phyloP scores from a whole-genome alignment of 164 flowering plant genomes.

The Vitis cinerea region DNA sequence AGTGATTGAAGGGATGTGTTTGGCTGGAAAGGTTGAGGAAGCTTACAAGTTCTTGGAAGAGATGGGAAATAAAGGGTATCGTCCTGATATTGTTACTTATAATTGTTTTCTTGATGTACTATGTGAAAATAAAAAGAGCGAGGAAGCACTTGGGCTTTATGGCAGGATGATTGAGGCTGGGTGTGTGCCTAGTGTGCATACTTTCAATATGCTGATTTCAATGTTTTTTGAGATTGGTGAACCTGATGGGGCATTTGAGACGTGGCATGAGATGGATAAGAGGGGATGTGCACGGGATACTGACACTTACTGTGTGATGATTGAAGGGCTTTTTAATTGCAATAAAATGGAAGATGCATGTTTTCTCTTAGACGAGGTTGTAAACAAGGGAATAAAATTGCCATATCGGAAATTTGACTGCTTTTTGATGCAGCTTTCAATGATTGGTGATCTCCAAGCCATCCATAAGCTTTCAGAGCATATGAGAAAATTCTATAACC shows the following conservation, averaged over 20 bases:
- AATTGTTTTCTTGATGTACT: constrained; percentile 92
- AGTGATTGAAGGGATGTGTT: constrained; percentile 84
- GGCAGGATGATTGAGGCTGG: constrained; percentile 61
- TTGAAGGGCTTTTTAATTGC: constrained; percentile 81
- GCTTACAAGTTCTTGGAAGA: constrained; percentile 84
- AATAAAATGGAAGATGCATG: constrained; percentile 58
- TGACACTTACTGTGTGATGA: constrained; percentile 81
- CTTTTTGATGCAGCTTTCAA: constrained; percentile 72
- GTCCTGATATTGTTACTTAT: constrained; percentile 90
- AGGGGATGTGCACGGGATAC: constrained; percentile 56
- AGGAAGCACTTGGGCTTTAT: constrained; percentile 70
- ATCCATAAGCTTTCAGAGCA: constrained; percentile 84
- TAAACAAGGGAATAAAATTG: constrained; percentile 63
- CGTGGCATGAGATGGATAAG: constrained; percentile 84
- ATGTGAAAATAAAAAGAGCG: constrained; percentile 67
- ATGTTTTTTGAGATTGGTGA: constrained; percentile 75
- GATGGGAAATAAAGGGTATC: constrained; percentile 86
- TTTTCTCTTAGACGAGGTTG: constrained; percentile 62
- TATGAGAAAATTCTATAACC: constrained; percentile 87
- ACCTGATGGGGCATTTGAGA: constrained; percentile 71
- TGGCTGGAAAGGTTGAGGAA: constrained; percentile 65
- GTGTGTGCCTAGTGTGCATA: constrained; percentile 86
- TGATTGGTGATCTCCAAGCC: constrained; percentile 65
- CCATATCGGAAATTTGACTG: constrained; percentile 74
- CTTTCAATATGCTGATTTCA: constrained; percentile 76